Evolutionary conservation across 208 protist species (phyloP).

Genomic region (Crithidia acanthocephali): DNA sequence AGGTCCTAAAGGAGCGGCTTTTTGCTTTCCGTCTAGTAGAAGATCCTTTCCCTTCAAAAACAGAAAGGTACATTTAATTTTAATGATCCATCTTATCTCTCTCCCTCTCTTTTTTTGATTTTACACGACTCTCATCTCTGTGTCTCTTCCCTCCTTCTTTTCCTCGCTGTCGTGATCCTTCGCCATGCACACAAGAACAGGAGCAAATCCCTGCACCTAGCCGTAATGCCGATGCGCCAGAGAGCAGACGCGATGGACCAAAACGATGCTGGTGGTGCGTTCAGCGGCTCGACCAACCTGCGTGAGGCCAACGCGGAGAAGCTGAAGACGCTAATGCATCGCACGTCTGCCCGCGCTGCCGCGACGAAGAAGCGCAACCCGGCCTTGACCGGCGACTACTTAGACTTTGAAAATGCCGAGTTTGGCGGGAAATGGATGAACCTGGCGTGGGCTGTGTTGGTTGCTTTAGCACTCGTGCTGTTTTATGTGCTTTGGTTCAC

Average conservation of each 20-base stretch:
- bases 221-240: slow-evolving; percentile 13
- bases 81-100: too few species aligned
- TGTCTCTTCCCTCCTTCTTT: not conserved
- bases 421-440: slow-evolving; percentile 41
- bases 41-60: too few species aligned
- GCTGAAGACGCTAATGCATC: slow-evolving; percentile 21
- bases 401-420: slow-evolving; percentile 40
- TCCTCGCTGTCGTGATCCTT: not conserved
- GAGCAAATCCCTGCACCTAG: too few species aligned
- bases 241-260: slow-evolving; percentile 15
- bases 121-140: not conserved
- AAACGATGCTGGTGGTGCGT: slow-evolving; percentile 13
- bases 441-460: slow-evolving; percentile 20
- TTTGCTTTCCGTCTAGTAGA: too few species aligned
- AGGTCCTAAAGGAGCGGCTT: too few species aligned
- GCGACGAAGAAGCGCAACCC: slow-evolving; percentile 28
- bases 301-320: slow-evolving; percentile 32
- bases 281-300: slow-evolving; percentile 17
- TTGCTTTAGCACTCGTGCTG: slow-evolving; percentile 33
- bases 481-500: slow-evolving; percentile 67
- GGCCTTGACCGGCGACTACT: slow-evolving; percentile 34
- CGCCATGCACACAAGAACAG: too few species aligned
- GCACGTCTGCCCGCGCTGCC: slow-evolving; percentile 15
- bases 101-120: not conserved
- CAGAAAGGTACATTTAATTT: too few species aligned